phyloP scores from a whole-genome alignment of 345 rosid genomes.

The Brassica napus region Da-Ae NC_063435.1:23223001-23223500 shows the following conservation, averaged over 20 bases:
- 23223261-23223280: constrained; percentile 90
- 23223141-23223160: constrained; percentile 81
- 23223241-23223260: constrained; percentile 23
- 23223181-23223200: background rate
- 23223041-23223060: constrained; percentile 81
- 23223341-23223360: constrained; percentile 27
- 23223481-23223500: constrained; percentile 27
- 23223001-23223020: background rate
- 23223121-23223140: constrained; percentile 49
- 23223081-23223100: constrained; percentile 74
- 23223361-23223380: constrained; percentile 5
- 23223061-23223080: constrained; percentile 78
- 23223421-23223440: constrained; percentile 1
- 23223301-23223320: constrained; percentile 73
- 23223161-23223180: background rate
- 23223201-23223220: background rate
- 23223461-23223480: constrained; percentile 19
- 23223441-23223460: constrained; percentile 11
- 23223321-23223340: constrained; percentile 60
- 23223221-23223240: background rate
- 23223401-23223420: background rate
- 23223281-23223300: constrained; percentile 83
- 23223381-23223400: constrained; percentile 6
- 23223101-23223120: constrained; percentile 47
- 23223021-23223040: background rate